Evolutionary conservation across 2,329 filamentous ascomycete genomes (phyloP).

Genomic region (Eutypella sp.): DNA sequence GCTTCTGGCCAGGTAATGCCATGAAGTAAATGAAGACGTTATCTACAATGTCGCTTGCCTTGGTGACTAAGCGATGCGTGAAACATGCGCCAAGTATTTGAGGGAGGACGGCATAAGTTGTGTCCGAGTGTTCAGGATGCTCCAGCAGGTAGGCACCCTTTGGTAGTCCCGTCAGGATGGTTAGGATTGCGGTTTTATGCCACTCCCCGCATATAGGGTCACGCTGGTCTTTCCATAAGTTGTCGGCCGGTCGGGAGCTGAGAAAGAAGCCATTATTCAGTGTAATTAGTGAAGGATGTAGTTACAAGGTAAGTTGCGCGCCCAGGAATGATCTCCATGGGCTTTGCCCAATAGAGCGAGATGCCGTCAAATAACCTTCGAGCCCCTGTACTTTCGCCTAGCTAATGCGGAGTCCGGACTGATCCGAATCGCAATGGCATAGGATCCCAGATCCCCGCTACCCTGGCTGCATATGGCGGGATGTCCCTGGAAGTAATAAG

Average conservation of each 20-base stretch:
- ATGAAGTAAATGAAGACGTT: conserved; percentile 15
- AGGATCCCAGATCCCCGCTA: neutral
- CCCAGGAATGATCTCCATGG: neutral
- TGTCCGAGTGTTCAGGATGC: too few relatives aligned
- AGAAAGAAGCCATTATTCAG: too few relatives aligned
- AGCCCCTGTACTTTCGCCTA: neutral
- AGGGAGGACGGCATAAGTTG: neutral
- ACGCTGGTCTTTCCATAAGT: too few relatives aligned
- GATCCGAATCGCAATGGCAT: neutral
- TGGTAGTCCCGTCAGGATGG: too few relatives aligned
- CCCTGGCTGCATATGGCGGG: neutral
- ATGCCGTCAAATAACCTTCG: neutral
- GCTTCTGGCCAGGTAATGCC: conserved; percentile 21
- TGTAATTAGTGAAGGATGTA: too few relatives aligned
- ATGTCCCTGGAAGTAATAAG: neutral
- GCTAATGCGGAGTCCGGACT: neutral
- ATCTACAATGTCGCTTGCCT: conserved; percentile 11
- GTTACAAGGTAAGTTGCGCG: too few relatives aligned
- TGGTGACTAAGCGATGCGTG: conserved; percentile 1
- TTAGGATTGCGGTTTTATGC: too few relatives aligned
- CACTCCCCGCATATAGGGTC: too few relatives aligned
- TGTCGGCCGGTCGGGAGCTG: too few relatives aligned
- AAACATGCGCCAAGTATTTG: neutral
- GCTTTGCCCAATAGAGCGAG: neutral
- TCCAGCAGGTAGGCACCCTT: too few relatives aligned